phyloP scores from a whole-genome alignment of 306 rosid genomes.

The Fragaria vesca region DNA sequence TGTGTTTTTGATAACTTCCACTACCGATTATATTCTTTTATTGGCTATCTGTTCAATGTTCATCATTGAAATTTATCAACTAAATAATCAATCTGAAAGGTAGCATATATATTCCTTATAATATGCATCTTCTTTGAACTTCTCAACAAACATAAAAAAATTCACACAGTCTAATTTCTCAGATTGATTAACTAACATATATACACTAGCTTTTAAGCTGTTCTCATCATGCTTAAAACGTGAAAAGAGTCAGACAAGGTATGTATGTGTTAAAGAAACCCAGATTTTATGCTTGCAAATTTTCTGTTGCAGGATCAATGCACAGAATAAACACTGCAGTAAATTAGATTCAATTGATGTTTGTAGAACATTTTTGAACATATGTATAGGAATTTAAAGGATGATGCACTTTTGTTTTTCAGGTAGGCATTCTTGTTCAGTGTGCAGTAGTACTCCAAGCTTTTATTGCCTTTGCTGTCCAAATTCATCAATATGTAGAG shows the following conservation, averaged over 20 bases:
- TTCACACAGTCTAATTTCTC: not conserved
- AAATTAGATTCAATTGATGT: not conserved
- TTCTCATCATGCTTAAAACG: too few species aligned
- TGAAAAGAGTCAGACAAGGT: not conserved
- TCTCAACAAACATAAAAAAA: not conserved
- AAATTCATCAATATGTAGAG: conserved; percentile 41
- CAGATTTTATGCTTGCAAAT: not conserved
- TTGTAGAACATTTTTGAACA: not conserved
- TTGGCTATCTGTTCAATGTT: not conserved
- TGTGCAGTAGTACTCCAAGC: conserved; percentile 38
- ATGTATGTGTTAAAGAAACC: not conserved
- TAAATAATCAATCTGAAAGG: not conserved
- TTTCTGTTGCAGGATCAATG: not conserved
- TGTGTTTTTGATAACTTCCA: not conserved
- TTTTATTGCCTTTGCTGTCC: conserved; percentile 65
- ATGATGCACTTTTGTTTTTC: conserved; percentile 21
- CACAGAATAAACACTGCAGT: not conserved
- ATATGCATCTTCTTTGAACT: not conserved
- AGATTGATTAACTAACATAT: too few species aligned
- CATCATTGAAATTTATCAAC: not conserved
- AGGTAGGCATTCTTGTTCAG: conserved; percentile 60
- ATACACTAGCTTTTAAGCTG: too few species aligned
- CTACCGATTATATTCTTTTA: not conserved
- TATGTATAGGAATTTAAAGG: not conserved
- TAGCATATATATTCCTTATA: not conserved